phyloP scores from a whole-genome alignment of 306 rosid genomes.

The Prinsepia uniflora region DNA sequence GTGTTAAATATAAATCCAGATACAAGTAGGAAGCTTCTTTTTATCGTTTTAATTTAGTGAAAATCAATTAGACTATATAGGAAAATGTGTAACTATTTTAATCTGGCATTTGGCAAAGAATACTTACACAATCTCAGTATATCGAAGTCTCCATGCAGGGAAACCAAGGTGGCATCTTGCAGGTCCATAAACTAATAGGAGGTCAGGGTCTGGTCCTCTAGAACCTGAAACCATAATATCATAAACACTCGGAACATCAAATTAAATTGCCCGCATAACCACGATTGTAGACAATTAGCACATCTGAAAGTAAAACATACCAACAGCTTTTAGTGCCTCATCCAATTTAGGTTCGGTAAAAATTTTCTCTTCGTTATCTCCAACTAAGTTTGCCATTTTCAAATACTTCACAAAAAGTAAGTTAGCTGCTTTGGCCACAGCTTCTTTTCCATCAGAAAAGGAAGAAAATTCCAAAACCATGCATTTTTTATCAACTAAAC shows the following conservation, averaged over 20 bases:
- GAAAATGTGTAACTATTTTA: neutral
- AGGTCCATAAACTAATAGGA: constrained; percentile 81
- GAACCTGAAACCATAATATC: constrained; percentile 44
- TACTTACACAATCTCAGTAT: constrained; percentile 86
- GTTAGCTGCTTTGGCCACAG: constrained; percentile 72
- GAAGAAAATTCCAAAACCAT: constrained; percentile 68
- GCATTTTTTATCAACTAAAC: constrained; percentile 24
- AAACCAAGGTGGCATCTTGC: constrained; percentile 89
- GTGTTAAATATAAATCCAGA: neutral
- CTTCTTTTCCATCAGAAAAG: constrained; percentile 72
- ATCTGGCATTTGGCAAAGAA: neutral
- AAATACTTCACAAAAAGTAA: constrained; percentile 50
- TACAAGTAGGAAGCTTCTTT: no score
- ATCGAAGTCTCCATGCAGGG: constrained; percentile 87
- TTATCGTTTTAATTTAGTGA: neutral
- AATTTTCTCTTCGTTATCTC: constrained; percentile 31
- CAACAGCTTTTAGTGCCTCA: constrained; percentile 66
- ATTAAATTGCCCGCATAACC: constrained; percentile 16
- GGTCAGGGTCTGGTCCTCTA: constrained; percentile 77
- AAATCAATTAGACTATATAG: neutral
- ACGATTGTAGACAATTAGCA: constrained; percentile 25
- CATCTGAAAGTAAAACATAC: constrained; percentile 42
- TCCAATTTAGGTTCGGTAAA: constrained; percentile 55
- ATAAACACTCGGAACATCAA: constrained; percentile 15
- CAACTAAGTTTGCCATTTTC: constrained; percentile 38